Evolutionary conservation across 352 stramenopile species (phyloP).

Genomic region (Aphanomyces euteiches): DNA sequence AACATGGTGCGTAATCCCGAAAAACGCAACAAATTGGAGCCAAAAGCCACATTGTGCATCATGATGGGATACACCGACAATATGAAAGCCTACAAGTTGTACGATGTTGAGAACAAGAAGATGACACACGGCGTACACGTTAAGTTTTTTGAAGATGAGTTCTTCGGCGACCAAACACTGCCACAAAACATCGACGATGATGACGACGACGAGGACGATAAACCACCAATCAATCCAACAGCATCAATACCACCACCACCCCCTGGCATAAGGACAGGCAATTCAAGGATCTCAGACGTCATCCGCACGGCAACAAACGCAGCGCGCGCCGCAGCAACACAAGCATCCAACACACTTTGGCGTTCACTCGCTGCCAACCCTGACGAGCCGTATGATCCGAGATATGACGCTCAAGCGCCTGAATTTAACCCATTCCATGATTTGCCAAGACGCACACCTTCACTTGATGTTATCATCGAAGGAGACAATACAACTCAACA

Average conservation of each 20-base stretch:
- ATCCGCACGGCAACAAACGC: too few species aligned
- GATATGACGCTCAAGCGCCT: too few species aligned
- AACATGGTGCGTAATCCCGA: conserved; percentile 30
- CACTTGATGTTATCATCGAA: too few species aligned
- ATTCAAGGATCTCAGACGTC: too few species aligned
- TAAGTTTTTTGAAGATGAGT: conserved; percentile 16
- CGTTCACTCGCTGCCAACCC: too few species aligned
- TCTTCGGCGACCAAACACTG: background rate
- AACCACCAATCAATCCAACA: background rate
- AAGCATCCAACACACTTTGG: too few species aligned
- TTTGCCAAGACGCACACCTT: too few species aligned
- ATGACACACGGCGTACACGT: conserved; percentile 21
- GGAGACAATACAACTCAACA: too few species aligned
- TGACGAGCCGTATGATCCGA: too few species aligned
- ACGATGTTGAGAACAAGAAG: conserved; percentile 13
- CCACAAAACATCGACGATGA: conserved; percentile 3
- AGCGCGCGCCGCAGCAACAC: too few species aligned
- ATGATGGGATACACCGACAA: conserved; percentile 33
- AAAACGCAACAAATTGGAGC: conserved; percentile 34
- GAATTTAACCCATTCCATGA: too few species aligned
- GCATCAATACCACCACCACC: background rate
- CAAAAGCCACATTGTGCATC: conserved; percentile 34
- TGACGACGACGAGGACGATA: conserved; percentile 8
- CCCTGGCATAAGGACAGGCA: too few species aligned
- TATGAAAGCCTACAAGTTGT: conserved; percentile 31